These are phyloP conservation scores for Boletus sp. DNA, from an alignment of 1,284 basidiomycete genomes.

Conservation along the genomic window DNA sequence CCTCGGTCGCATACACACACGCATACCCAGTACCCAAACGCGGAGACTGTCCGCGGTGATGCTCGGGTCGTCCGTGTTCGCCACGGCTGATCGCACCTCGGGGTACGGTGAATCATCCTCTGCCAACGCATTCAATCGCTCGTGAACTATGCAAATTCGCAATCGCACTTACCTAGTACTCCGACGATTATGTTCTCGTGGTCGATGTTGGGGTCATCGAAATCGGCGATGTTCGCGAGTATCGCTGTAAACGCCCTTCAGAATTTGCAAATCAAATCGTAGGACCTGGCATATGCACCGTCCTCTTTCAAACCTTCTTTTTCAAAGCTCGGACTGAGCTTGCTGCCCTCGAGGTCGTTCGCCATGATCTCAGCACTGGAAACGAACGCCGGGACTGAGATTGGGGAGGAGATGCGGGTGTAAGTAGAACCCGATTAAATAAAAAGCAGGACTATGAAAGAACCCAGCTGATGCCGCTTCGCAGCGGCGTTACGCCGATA, in stretches of 20 bases:
- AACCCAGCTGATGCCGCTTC: background rate
- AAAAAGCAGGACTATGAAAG: background rate
- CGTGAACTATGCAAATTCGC: background rate
- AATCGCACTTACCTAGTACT: slow-evolving; percentile 28
- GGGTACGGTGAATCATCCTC: slow-evolving; percentile 67
- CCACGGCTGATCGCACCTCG: slow-evolving; percentile 74
- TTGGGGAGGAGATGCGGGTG: background rate
- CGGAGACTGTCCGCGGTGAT: slow-evolving; percentile 63
- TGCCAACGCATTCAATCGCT: background rate
- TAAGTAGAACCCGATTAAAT: no score
- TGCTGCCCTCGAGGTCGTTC: background rate
- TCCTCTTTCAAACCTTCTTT: slow-evolving; percentile 10
- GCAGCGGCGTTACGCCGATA: slow-evolving; percentile 7
- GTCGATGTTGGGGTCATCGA: slow-evolving; percentile 67
- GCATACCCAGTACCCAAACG: slow-evolving; percentile 59
- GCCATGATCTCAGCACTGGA: slow-evolving; percentile 14
- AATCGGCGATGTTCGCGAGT: slow-evolving; percentile 26
- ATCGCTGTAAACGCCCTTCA: slow-evolving; percentile 7
- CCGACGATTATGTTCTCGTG: slow-evolving; percentile 40
- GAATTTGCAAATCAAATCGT: background rate
- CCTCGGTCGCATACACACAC: background rate
- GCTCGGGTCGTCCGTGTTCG: slow-evolving; percentile 64
- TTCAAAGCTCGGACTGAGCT: slow-evolving; percentile 7
- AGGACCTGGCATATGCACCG: slow-evolving; percentile 5
- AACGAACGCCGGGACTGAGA: background rate